A percentile compares a stretch with the other conserved stretches of the same genome.
Conservation (phyloP, 352 stramenopile species). For the Phytophthora citricola region DNA sequence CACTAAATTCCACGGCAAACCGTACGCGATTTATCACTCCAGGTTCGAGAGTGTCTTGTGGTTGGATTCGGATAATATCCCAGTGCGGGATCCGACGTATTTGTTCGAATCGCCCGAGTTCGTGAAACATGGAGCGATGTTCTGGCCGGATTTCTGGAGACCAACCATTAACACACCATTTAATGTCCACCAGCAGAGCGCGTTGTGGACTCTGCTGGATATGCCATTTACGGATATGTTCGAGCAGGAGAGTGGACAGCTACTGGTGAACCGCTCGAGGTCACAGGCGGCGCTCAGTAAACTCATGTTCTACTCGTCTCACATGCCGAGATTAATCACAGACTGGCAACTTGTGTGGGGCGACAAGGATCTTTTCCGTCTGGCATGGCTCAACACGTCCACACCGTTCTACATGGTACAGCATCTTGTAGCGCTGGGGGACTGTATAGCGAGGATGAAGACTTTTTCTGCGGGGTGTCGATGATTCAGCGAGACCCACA, state of each 20-base stretch:
- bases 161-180: constrained; percentile 65
- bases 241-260: constrained; percentile 83
- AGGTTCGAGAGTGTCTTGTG: constrained; percentile 82
- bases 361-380: constrained; percentile 79
- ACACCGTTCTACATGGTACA: constrained; percentile 76
- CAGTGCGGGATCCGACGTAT: constrained; percentile 80
- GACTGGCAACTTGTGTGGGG: constrained; percentile 72
- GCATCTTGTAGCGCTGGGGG: constrained; percentile 64
- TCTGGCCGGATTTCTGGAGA: constrained; percentile 90
- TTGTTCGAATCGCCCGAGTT: constrained; percentile 80
- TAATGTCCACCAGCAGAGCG: constrained; percentile 77
- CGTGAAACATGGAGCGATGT: constrained; percentile 63
- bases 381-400: constrained; percentile 81
- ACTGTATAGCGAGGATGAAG: constrained; percentile 50
- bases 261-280: constrained; percentile 67
- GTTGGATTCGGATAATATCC: constrained; percentile 86
- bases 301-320: constrained; percentile 83
- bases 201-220: constrained; percentile 73
- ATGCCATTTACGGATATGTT: constrained; percentile 91
- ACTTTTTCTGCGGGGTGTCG: constrained; percentile 80
- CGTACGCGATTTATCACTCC: constrained; percentile 79
- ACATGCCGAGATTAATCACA: constrained; percentile 62
- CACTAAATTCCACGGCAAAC: constrained; percentile 81
- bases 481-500: constrained; percentile 82
- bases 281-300: constrained; percentile 55